A percentile compares a stretch with the other conserved stretches of the same genome.
Evolutionary conservation across 2,329 filamentous ascomycete species (phyloP).

Genomic region (Aspergillus fischeri): DNA sequence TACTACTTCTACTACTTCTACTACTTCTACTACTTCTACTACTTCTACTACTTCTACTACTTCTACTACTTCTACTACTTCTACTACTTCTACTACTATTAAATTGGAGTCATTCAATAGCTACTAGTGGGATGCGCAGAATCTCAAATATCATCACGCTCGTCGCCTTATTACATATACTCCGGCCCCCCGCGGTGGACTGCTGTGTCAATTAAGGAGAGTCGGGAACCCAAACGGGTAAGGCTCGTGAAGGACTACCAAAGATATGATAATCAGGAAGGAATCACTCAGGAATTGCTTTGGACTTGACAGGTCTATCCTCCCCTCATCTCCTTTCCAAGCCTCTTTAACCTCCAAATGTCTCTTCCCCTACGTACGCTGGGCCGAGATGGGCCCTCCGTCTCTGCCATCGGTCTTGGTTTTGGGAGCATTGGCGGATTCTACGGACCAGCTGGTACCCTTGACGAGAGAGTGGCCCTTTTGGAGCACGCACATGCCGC

Average conservation of each 20-base stretch:
- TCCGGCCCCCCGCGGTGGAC: no score
- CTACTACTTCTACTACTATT: no score
- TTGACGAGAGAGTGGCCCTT: conserved; percentile 14
- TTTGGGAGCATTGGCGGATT: conserved; percentile 17
- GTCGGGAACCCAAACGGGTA: not conserved
- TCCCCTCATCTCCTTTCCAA: not conserved
- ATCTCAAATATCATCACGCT: no score
- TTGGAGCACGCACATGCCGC: conserved; percentile 30
- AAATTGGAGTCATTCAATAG: no score
- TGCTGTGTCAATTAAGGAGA: no score
- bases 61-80: no score
- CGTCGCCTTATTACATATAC: no score
- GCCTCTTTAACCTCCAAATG: not conserved
- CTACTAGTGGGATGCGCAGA: no score
- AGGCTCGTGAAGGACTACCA: not conserved
- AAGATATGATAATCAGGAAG: no score
- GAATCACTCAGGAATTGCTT: not conserved
- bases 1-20: no score
- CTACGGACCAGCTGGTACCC: conserved; percentile 16
- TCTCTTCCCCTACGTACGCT: conserved; percentile 7
- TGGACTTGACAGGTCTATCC: not conserved
- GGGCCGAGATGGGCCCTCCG: conserved; percentile 17
- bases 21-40: no score
- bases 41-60: no score
- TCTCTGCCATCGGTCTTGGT: conserved; percentile 23